A percentile compares a stretch with the other conserved stretches of the same genome.
Conservation (phyloP, 495 filamentous ascomycete species). For the Annulohypoxylon moriforme region DNA sequence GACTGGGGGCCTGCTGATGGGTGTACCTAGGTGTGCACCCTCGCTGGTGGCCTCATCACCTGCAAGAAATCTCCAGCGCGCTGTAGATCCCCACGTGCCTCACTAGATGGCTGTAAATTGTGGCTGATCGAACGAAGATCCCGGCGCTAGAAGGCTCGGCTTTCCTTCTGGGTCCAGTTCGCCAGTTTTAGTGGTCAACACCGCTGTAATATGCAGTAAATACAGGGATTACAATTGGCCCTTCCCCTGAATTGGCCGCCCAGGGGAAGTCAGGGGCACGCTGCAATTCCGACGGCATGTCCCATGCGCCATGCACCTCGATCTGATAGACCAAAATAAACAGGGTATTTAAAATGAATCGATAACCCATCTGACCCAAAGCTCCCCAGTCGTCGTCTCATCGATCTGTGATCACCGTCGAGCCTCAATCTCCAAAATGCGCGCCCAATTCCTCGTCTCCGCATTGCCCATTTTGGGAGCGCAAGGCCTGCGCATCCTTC, state of each 20-base stretch:
- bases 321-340: conserved; percentile 1
- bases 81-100: conserved; percentile 36
- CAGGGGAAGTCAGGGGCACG: conserved; percentile 22
- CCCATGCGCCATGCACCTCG: conserved; percentile 25
- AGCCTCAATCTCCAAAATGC: conserved; percentile 32
- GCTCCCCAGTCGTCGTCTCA: background rate
- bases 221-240: conserved; percentile 28
- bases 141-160: conserved; percentile 31
- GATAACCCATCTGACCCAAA: conserved; percentile 10
- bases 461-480: conserved; percentile 26
- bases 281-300: conserved; percentile 1
- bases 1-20: conserved; percentile 10
- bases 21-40: no score
- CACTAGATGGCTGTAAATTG: conserved; percentile 31
- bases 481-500: conserved; percentile 66
- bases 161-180: conserved; percentile 1
- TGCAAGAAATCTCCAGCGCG: conserved; percentile 21
- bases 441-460: conserved; percentile 25
- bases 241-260: background rate
- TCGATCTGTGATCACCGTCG: conserved; percentile 5
- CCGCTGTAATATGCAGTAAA: conserved; percentile 1
- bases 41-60: conserved; percentile 23
- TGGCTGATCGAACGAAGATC: conserved; percentile 23
- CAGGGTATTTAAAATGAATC: conserved; percentile 33
- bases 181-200: conserved; percentile 29